Base-by-base conservation (phyloP, 768 basidiomycete genomes). In the Xanthoconium purpureum region DNA sequence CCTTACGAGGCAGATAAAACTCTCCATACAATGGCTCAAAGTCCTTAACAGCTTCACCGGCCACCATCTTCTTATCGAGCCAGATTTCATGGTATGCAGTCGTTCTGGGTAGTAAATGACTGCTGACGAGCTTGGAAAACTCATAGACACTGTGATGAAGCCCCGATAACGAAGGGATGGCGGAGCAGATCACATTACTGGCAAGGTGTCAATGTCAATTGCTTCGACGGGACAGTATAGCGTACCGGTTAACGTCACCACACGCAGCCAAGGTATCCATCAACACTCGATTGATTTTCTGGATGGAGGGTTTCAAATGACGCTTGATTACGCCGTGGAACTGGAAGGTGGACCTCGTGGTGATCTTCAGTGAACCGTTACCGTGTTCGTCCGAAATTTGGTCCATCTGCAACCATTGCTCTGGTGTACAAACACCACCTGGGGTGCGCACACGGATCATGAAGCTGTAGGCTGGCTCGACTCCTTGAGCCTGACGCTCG, bases 281-380 rank as follows among this genome's bases (percentile, higher is more conserved):
- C 63, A 98, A 68, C 24, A 81, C 86, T 49, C 85, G 80, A 75
- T 99, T 99, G 72, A 98, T 98, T 52, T 85, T 92, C 75, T 97
- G 95, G 60, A 99, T 98, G 17, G 94, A 91, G 32, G 91, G 87
- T 75, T 98, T 98, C 71, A 99, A 74, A 71, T 99, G 94, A 60
- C 82, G 82, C 79, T 99, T 99, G 78, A 99, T 93, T 64, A 99
- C 91, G 54, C 97, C 97, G 72, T 99, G 97, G 81, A 97, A 98
- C 75, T 99, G 97, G 88, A 98, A 99, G 11, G 97, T 99, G 71
- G 94, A 86, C 59, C 97, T 82, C 35, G 97, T 99, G 46, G 97
- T 99, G 62, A 99, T 87, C 79, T 99, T 99, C 77, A 98, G 89
- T 6, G 95, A 93, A 45, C 89, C 85, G 58, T 84, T 89, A 7